These are phyloP conservation scores for Domatiomyces globalis DNA, from an alignment of 2,329 filamentous ascomycete genomes.

Conservation along the genomic window DNA sequence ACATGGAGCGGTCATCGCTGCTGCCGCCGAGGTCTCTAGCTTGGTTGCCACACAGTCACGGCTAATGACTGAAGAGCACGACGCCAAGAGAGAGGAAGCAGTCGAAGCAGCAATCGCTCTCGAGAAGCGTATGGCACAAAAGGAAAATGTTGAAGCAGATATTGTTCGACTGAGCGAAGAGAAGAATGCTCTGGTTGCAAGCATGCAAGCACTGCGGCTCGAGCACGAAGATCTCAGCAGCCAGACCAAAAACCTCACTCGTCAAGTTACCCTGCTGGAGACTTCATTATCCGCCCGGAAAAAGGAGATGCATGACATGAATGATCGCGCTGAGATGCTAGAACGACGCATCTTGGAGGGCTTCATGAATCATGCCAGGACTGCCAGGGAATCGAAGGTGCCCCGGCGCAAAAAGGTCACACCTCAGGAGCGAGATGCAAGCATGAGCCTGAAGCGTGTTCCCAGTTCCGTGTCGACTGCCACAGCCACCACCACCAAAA, in stretches of 20 bases:
- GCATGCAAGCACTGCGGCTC: constrained; percentile 34
- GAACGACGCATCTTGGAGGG: constrained; percentile 89
- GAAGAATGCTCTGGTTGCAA: constrained; percentile 47
- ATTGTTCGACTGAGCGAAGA: constrained; percentile 41
- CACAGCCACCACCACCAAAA: constrained; percentile 25
- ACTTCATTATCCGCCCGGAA: constrained; percentile 77
- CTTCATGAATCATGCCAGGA: constrained; percentile 85
- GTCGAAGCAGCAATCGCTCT: constrained; percentile 69
- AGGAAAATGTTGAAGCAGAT: constrained; percentile 45
- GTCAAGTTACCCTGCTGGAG: constrained; percentile 80
- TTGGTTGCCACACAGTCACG: constrained; percentile 67
- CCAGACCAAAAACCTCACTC: constrained; percentile 66
- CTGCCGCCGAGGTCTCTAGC: constrained; percentile 67
- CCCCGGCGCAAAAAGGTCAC: constrained; percentile 21
- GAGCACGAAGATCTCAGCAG: constrained; percentile 54
- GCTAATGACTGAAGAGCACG: constrained; percentile 60
- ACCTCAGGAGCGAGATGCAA: constrained; percentile 23
- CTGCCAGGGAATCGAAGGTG: constrained; percentile 53
- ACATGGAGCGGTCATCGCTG: constrained; percentile 71
- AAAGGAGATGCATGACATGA: constrained; percentile 85
- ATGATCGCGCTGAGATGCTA: constrained; percentile 69
- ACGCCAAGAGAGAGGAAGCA: constrained; percentile 62
- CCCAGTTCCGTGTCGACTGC: constrained; percentile 31
- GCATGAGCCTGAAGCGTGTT: constrained; percentile 40
- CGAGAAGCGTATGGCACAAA: constrained; percentile 57